A percentile compares a stretch with the other conserved stretches of the same genome.
Conservation (phyloP, 2,329 filamentous ascomycete genomes). For the Apiospora saccharicola region DNA sequence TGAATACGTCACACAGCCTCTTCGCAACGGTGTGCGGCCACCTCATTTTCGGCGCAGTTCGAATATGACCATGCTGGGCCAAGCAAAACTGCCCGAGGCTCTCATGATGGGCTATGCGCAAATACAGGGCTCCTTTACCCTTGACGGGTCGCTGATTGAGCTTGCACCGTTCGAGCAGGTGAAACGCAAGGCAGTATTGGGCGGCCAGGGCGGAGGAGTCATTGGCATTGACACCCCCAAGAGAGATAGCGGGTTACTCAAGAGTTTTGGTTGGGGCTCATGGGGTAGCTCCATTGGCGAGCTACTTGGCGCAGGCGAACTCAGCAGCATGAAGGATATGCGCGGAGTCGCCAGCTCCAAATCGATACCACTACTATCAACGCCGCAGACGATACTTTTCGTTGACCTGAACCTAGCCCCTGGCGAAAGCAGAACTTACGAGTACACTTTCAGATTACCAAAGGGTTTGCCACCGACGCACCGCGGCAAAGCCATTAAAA, state of each 20-base stretch:
- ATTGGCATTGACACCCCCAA: constrained; percentile 79
- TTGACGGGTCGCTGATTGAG: constrained; percentile 92
- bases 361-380: constrained; percentile 89
- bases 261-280: constrained; percentile 85
- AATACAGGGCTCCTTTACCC: constrained; percentile 86
- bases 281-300: constrained; percentile 89
- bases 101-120: constrained; percentile 99
- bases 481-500: constrained; percentile 92
- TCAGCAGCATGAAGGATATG: constrained; percentile 96
- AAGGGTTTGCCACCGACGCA: constrained; percentile 90
- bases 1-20: constrained; percentile 74
- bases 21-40: constrained; percentile 47
- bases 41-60: constrained; percentile 57
- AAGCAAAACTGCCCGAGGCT: constrained; percentile 70
- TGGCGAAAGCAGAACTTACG: constrained; percentile 87
- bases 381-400: constrained; percentile 93
- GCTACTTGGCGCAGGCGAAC: constrained; percentile 82
- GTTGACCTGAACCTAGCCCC: constrained; percentile 88
- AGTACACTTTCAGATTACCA: constrained; percentile 86
- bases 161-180: constrained; percentile 92
- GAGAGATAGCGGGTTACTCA: constrained; percentile 79
- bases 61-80: constrained; percentile 49
- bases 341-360: constrained; percentile 86
- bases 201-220: constrained; percentile 86
- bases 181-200: constrained; percentile 90